These are phyloP conservation scores for Bocquillonia castaneifolia DNA, from an alignment of 441 rosid genomes.

Conservation along the genomic window DNA sequence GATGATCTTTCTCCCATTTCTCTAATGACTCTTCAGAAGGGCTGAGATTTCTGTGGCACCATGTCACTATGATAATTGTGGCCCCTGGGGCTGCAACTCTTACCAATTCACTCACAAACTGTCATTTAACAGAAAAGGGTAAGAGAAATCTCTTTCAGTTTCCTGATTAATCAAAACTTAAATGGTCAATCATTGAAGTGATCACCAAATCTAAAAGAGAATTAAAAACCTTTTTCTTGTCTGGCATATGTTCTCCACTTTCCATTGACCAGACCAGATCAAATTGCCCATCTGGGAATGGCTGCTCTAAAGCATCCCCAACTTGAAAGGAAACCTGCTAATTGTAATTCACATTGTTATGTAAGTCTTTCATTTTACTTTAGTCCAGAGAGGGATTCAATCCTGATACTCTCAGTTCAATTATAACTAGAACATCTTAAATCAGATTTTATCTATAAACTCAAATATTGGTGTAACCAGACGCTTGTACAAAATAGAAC, in stretches of 20 bases:
- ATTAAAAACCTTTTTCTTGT: slow-evolving; percentile 56
- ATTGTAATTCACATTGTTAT: too few species aligned
- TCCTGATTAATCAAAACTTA: too few species aligned
- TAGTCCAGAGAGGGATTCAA: too few species aligned
- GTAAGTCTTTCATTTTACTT: too few species aligned
- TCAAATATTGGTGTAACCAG: neutral
- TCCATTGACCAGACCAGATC: slow-evolving; percentile 96
- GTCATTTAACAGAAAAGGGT: slow-evolving; percentile 13
- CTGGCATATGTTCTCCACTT: slow-evolving; percentile 97
- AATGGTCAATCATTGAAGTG: neutral
- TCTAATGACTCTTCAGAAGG: slow-evolving; percentile 57
- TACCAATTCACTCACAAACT: slow-evolving; percentile 71
- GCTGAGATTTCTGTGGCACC: slow-evolving; percentile 81
- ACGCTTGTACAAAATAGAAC: neutral
- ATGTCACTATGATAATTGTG: slow-evolving; percentile 72
- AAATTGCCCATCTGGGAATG: slow-evolving; percentile 69
- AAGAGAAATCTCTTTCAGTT: neutral
- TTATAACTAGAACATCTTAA: neutral
- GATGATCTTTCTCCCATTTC: slow-evolving; percentile 60
- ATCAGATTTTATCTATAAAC: neutral
- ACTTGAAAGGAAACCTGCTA: slow-evolving; percentile 66
- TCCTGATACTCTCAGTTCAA: too few species aligned
- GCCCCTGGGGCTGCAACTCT: slow-evolving; percentile 88
- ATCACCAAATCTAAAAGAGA: neutral
- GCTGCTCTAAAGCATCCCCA: slow-evolving; percentile 83